Evolutionary conservation across 2,329 filamentous ascomycete species (phyloP).

Genomic region (Penicillium corylophilum): DNA sequence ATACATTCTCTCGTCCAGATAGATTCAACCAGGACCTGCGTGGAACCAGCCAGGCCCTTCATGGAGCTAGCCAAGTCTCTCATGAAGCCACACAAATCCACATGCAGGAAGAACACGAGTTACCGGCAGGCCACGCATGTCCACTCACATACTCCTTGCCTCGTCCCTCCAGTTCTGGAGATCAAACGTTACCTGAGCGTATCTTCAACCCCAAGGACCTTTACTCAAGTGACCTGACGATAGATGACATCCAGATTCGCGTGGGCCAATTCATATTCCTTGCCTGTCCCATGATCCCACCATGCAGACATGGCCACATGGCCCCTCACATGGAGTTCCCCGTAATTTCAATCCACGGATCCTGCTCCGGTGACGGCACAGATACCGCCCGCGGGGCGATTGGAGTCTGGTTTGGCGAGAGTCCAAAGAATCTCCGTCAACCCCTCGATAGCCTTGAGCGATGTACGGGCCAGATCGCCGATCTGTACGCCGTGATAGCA

Average conservation of each 20-base stretch:
- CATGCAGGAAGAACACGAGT: background rate
- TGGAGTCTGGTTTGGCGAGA: background rate
- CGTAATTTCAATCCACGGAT: background rate
- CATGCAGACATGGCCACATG: background rate
- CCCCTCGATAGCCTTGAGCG: slow-evolving; percentile 5
- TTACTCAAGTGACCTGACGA: background rate
- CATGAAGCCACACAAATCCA: no score
- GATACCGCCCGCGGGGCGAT: background rate
- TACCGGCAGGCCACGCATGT: background rate
- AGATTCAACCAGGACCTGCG: no score
- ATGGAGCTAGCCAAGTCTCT: no score
- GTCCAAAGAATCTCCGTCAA: slow-evolving; percentile 3
- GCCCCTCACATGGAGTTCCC: background rate
- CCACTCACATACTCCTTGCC: background rate
- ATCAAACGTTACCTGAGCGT: background rate
- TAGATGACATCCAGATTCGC: background rate
- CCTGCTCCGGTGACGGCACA: background rate
- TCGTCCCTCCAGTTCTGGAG: background rate
- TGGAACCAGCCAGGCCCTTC: no score
- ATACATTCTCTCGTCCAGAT: no score
- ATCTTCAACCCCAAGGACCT: background rate
- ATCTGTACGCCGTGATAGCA: slow-evolving; percentile 18
- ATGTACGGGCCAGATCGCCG: slow-evolving; percentile 18
- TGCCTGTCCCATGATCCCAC: background rate
- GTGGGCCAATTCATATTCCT: background rate